Evolutionary conservation across 2,329 filamentous ascomycete species (phyloP), one percentile per base, ranked within the genome.

Genomic region (Arthroderma uncinatum): DNA sequence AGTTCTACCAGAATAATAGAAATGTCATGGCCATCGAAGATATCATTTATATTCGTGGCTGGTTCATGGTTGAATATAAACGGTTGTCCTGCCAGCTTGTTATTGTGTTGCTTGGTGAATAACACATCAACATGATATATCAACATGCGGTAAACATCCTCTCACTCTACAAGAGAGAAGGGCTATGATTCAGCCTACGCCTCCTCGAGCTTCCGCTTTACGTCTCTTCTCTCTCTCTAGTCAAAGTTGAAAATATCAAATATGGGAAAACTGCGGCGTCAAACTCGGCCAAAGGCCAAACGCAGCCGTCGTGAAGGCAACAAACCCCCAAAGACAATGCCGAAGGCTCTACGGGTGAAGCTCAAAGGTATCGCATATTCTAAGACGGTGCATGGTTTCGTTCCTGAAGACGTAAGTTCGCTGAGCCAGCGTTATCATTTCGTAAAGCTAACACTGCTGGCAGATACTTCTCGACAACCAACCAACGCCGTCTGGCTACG

Each of bases 401-500:
- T 54, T 6, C 2, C n/a, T n/a, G 52, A 54, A 25, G 52, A 54
- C 33, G 52, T 54, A 54, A 23, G 52, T 40, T 54, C 10, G n/a
- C 9, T 10, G 23, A 25, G 16, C 39, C 39, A 10, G 39, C 16
- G 10, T 6, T 9, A 4, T 42, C 21, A 10, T 16, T 21, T 7
- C 7, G 7, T 30, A 7, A 30, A 30, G 28, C 28, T 30, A 30
- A 30, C 28, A 30, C 16, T 12, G 40, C 9, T 28, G 12, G 4
- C 12, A 73, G 71, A 69, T 69, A 50, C 67, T 69, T 40, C 61
- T 67, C 25, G 62, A 68, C 48, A 57, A 57, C 25, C 60, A 67
- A 8, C 62, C 63, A 1, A 59, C 69, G 25, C 69, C 67, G 4
- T 34, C 62, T 21, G 64, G 61, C 25, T 75, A 74, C 62, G 58